Evolutionary conservation across 257 asterid species (phyloP), one percentile per base, ranked within the genome.

Genomic region (Apocynum venetum): DNA sequence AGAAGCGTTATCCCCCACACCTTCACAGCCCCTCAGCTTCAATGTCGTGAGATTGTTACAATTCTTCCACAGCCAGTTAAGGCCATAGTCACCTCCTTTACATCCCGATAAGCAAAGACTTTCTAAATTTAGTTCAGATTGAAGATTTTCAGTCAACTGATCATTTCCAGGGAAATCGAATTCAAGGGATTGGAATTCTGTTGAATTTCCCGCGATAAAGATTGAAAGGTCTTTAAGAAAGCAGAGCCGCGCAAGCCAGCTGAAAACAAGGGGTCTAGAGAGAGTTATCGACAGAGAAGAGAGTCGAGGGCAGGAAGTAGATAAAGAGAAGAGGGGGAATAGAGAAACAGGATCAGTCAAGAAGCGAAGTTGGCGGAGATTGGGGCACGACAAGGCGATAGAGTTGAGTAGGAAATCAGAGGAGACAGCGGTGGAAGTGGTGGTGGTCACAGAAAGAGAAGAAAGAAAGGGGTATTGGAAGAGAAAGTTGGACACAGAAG

Each of bases 61-160:
- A 52, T 84, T 94, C 31, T 81, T 86, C 97, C 98, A 94, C 0
- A 94, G 63, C 79, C 70, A 88, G 48, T 82, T 47, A 52, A 94
- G 81, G 73, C 88, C 91, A 68, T 76, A 57, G 74, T 92, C 98
- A 20, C 88, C 87, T 1, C 79, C 55, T 38, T 79, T 60, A 47
- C 86, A 79, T 41, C 97, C 96, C 31, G 86, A 20, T 47, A 94
- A 72, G 17, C 79, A 77, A 15, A 94, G 92, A 69, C 78, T 79
- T 84, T 91, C 94, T 43, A 94, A 84, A 71, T 80, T 81, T 79
- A 91, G 74, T 38, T 82, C 88, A 47, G 68, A 74, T 51, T 82
- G 87, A 77, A 76, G 67, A 13, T 41, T 70, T 48, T 67, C 74
- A 46, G 74, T 19, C 31, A 8, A 4, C 31, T 60, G 82, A n/a